phyloP scores from a whole-genome alignment of 2,329 filamentous ascomycete genomes.

The Alternaria infectoria region DNA sequence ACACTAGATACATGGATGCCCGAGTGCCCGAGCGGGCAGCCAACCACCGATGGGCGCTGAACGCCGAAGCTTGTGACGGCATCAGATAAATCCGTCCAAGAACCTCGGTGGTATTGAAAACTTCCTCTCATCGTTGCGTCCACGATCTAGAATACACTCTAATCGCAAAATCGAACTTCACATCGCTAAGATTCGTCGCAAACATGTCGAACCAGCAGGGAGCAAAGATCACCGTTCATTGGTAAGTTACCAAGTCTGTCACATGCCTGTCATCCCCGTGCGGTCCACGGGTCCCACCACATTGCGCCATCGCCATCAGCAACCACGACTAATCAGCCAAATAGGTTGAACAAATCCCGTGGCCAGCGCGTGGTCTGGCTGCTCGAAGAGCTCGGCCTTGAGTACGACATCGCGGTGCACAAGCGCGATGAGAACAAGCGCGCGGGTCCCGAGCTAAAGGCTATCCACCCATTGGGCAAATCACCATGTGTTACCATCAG shows the following conservation, averaged over 20 bases:
- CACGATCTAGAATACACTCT: background rate
- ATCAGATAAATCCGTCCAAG: slow-evolving; percentile 1
- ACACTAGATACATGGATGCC: background rate
- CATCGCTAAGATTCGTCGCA: background rate
- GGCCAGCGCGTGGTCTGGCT: slow-evolving; percentile 86
- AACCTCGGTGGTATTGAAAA: slow-evolving; percentile 8
- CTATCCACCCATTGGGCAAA: slow-evolving; percentile 85
- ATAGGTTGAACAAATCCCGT: slow-evolving; percentile 82
- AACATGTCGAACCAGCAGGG: slow-evolving; percentile 37
- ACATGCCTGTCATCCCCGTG: background rate
- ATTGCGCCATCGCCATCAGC: slow-evolving; percentile 8
- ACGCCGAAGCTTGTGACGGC: slow-evolving; percentile 11
- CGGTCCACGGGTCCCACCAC: background rate
- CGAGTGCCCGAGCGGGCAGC: slow-evolving; percentile 1
- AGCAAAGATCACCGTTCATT: slow-evolving; percentile 46
- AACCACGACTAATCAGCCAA: background rate
- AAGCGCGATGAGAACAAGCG: slow-evolving; percentile 69
- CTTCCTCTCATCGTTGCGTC: background rate
- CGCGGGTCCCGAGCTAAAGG: slow-evolving; percentile 77
- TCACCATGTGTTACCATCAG: slow-evolving; percentile 78
- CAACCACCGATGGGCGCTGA: slow-evolving; percentile 8
- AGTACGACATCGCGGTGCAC: slow-evolving; percentile 81
- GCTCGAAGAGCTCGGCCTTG: slow-evolving; percentile 78
- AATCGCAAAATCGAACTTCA: background rate
- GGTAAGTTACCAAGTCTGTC: slow-evolving; percentile 27